Base-by-base conservation (phyloP, 1,284 basidiomycete genomes). In the Rhodotorula mucilaginosa region DNA sequence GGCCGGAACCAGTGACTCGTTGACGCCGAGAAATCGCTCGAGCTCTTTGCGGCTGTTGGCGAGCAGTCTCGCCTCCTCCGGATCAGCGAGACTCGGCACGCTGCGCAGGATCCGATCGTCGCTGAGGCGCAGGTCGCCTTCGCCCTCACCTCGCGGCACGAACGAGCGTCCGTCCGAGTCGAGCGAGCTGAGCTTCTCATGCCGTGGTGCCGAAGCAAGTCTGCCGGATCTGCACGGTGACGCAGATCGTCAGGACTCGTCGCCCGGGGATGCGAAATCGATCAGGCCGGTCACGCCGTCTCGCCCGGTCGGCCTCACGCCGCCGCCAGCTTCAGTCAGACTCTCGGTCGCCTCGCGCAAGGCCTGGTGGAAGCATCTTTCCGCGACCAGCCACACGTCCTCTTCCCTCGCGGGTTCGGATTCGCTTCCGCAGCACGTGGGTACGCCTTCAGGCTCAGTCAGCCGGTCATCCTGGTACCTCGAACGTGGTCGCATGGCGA, bases 101-200 rank as follows among this genome's bases (percentile, higher is more conserved):
- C 26, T 56, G 5, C 54, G 54, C 5, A n/a, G 54, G n/a, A 29
- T 56, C 13, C 54, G 54, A 3, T 56, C 54, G 3, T 46, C 58
- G 2, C 23, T 58, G 48, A 61, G 31, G 21, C 48, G 47, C 5
- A 7, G 56, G n/a, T 48, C 54, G 23, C 60, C 44, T 8, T 62
- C 47, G 13, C 39, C 54, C 26, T 26, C 54, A 13, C n/a, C 54
- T 3, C 26, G 57, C 44, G 34, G 12, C 5, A 18, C 26, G 21
- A 21, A 26, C 18, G 29, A 39, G n/a, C 52, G 67, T 23, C 44
- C 15, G 16, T 68, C 67, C 1, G 57, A 58, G 15, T 48, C 64
- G 29, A 68, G 64, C 2, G 70, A 68, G 26, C 51, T 69, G 8
- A 68, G 64, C 16, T 72, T 72, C 61, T 58, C 65, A 3, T 66